phyloP scores from a whole-genome alignment of 2,329 filamentous ascomycete species.

The Colletotrichum scovillei region DNA sequence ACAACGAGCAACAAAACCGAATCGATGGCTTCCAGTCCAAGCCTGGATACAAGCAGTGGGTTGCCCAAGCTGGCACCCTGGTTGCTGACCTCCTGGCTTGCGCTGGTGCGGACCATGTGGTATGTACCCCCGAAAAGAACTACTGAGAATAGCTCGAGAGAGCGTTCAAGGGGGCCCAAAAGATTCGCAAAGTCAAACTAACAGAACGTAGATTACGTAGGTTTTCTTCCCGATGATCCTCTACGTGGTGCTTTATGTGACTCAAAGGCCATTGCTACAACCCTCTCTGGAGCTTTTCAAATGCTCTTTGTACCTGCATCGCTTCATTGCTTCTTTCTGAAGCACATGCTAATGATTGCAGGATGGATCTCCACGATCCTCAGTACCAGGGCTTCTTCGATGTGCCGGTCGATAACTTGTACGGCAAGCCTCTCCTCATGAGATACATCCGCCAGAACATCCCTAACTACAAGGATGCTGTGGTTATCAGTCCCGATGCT shows the following conservation, averaged over 20 bases:
- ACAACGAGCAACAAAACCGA: conserved; percentile 69
- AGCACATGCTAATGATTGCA: conserved; percentile 40
- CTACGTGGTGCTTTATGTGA: not conserved
- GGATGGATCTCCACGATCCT: conserved; percentile 93
- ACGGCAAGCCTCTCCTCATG: conserved; percentile 81
- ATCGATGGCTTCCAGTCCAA: conserved; percentile 77
- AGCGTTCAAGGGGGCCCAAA: not conserved
- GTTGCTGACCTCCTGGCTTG: conserved; percentile 95
- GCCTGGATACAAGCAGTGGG: conserved; percentile 98
- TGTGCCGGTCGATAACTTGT: conserved; percentile 97
- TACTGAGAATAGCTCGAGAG: not conserved
- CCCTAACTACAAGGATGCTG: conserved; percentile 84
- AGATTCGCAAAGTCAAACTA: not conserved
- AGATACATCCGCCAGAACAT: conserved; percentile 83
- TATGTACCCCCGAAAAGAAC: conserved; percentile 41
- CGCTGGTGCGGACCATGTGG: conserved; percentile 91
- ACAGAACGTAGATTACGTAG: conserved; percentile 34
- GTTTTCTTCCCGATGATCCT: conserved; percentile 34
- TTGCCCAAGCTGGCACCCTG: conserved; percentile 94
- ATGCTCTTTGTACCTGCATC: not conserved
- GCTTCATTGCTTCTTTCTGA: conserved; percentile 24
- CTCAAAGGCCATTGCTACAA: not conserved
- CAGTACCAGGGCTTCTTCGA: conserved; percentile 99
- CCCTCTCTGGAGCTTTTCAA: not conserved
- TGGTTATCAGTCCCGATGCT: conserved; percentile 96